Evolutionary conservation across 495 filamentous ascomycete genomes (phyloP).

Genomic region (Talaromyces ruber): DNA sequence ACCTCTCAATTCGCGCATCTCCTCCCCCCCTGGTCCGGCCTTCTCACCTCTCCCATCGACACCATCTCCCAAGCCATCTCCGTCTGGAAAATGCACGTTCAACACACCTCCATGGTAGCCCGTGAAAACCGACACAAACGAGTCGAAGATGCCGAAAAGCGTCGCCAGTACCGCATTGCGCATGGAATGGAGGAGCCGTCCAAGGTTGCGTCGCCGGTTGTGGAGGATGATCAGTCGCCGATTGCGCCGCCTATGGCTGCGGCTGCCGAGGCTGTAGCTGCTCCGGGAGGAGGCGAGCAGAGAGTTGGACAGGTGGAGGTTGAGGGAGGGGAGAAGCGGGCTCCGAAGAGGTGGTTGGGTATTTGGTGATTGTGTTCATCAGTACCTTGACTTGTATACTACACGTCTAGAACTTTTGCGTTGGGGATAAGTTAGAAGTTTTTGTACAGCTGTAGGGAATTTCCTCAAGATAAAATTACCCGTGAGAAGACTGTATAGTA

Average conservation of each 20-base stretch:
- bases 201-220: constrained; percentile 9
- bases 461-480: neutral
- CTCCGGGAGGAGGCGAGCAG: constrained; percentile 1
- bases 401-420: neutral
- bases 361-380: constrained; percentile 33
- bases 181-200: constrained; percentile 61
- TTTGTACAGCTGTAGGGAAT: neutral
- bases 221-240: constrained; percentile 23
- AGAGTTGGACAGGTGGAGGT: constrained; percentile 23
- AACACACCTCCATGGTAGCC: constrained; percentile 51
- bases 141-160: constrained; percentile 73
- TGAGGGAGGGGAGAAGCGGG: constrained; percentile 38
- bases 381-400: neutral
- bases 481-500: neutral
- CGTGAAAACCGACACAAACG: constrained; percentile 56
- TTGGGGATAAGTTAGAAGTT: neutral
- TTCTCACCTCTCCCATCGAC: constrained; percentile 54
- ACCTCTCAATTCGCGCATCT: constrained; percentile 66
- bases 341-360: constrained; percentile 55
- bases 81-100: constrained; percentile 62
- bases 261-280: constrained; percentile 6
- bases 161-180: constrained; percentile 67
- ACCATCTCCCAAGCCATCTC: constrained; percentile 49
- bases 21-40: constrained; percentile 52
- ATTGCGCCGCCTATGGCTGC: constrained; percentile 11